Percentiles rank a stretch among this genome's conserved stretches.
phyloP scores from a whole-genome alignment of 306 rosid species.

The Cucurbita argyrosperma region DNA sequence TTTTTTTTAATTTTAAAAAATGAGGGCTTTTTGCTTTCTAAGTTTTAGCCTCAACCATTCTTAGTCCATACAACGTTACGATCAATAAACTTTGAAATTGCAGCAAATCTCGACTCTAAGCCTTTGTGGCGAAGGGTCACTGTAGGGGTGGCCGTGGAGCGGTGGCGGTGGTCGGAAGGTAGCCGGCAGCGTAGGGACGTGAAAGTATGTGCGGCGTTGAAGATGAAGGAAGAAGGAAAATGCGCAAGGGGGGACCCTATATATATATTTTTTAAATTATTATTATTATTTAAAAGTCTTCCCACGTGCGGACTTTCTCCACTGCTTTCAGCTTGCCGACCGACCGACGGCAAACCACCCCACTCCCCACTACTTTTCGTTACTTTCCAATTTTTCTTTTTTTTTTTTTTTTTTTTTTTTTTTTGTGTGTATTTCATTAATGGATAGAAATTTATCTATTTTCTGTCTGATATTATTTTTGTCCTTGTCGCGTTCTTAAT shows the following conservation, averaged over 20 bases:
- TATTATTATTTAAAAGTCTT: background rate
- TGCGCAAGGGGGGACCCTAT: background rate
- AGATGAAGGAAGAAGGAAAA: background rate
- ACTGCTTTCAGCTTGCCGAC: background rate
- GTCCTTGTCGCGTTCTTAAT: background rate
- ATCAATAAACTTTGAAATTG: too few relatives aligned
- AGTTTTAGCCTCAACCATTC: too few relatives aligned
- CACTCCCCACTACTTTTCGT: background rate
- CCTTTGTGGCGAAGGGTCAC: background rate
- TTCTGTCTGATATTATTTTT: background rate
- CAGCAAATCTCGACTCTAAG: too few relatives aligned
- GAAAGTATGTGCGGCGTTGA: background rate
- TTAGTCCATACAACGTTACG: too few relatives aligned
- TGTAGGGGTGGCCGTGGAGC: background rate
- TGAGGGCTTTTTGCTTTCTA: too few relatives aligned
- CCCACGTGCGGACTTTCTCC: background rate
- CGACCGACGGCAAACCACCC: background rate
- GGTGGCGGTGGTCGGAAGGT: conserved; percentile 8
- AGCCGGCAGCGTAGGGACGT: conserved; percentile 1
- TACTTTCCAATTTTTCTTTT: background rate
- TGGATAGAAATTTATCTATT: background rate
- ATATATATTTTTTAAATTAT: background rate
- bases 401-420: background rate
- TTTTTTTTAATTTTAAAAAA: background rate
- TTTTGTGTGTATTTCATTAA: background rate